phyloP scores from a whole-genome alignment of 345 rosid genomes.

The Carallia brachiata region DNA sequence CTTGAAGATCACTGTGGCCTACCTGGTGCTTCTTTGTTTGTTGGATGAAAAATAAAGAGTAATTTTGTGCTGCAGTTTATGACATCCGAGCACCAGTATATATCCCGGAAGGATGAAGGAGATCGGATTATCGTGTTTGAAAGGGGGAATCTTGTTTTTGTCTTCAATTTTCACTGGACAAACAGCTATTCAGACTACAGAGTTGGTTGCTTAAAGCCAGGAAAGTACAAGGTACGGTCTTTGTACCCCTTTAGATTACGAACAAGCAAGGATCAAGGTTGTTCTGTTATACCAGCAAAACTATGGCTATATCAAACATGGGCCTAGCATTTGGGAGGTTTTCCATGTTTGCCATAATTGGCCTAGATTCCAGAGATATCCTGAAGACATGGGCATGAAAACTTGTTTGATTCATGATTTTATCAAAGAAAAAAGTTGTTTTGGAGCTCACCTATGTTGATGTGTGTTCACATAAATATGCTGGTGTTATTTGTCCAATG shows the following conservation, averaged over 20 bases:
- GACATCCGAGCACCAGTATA: constrained; percentile 87
- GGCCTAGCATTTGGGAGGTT: too few relatives aligned
- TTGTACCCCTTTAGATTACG: neutral
- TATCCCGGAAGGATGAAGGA: constrained; percentile 83
- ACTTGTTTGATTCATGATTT: too few relatives aligned
- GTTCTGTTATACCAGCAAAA: too few relatives aligned
- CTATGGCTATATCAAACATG: too few relatives aligned
- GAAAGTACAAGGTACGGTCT: constrained; percentile 77
- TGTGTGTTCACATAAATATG: too few relatives aligned
- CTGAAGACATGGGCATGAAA: too few relatives aligned
- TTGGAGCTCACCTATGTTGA: too few relatives aligned
- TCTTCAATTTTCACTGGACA: constrained; percentile 90
- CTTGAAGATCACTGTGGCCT: neutral
- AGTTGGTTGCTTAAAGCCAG: constrained; percentile 78
- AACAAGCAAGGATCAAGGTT: neutral
- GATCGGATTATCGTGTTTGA: constrained; percentile 79
- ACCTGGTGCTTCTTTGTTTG: neutral
- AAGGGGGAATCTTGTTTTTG: constrained; percentile 83
- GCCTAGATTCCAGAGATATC: too few relatives aligned
- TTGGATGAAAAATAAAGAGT: neutral
- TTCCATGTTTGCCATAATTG: too few relatives aligned
- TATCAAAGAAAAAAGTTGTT: too few relatives aligned
- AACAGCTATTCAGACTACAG: constrained; percentile 80
- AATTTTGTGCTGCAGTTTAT: constrained; percentile 61
- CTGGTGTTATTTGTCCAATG: too few relatives aligned